Evolutionary conservation across 257 asterid species (phyloP), one percentile per base, ranked within the genome.

Genomic region (Solanum chmielewskii): DNA sequence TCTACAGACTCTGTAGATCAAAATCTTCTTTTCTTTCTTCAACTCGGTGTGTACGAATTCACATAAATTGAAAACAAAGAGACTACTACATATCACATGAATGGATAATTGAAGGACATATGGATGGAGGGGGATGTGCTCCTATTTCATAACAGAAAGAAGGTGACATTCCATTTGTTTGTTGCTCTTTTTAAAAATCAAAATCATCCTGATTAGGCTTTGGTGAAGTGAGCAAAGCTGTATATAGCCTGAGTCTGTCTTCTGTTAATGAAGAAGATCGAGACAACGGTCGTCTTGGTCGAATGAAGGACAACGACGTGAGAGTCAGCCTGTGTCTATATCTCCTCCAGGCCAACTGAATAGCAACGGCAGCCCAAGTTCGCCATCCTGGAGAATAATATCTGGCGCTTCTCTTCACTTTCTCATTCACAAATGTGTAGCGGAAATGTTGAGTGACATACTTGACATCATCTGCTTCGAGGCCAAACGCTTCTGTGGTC

Each of bases 311-410:
- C 45, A 97, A 85, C 2, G 99, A 97, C 0, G 98, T 92, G 11
- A 97, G 94, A 0, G 98, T 95, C 49, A 97, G 52, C 14, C 99
- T 93, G 42, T 97, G 99, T 71, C 44, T 89, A 39, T 94, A 97
- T 89, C 99, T 89, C 88, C 98, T 89, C 99, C 99, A 97, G 1
- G 99, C 99, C 91, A 97, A 78, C 87, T 97, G 99, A 83, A 97
- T 92, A 1, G 99, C 99, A 3, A 96, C 99, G 2, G 98, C 97
- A 0, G 96, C 99, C 99, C 99, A 97, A 1, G 99, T 97, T 47
- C 99, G 91, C 99, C 99, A 97, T 11, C 99, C 99, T 0, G 98
- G 99, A 3, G 99, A 97, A 88, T 97, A 97, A 86, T 97, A 97
- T 1, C 98, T 92, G 0, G 99, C 99, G 78, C 98, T 95, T 76